Evolutionary conservation across 2,329 filamentous ascomycete species (phyloP), one percentile per base, ranked within the genome.

Genomic region (Paecilomyces formosus): DNA sequence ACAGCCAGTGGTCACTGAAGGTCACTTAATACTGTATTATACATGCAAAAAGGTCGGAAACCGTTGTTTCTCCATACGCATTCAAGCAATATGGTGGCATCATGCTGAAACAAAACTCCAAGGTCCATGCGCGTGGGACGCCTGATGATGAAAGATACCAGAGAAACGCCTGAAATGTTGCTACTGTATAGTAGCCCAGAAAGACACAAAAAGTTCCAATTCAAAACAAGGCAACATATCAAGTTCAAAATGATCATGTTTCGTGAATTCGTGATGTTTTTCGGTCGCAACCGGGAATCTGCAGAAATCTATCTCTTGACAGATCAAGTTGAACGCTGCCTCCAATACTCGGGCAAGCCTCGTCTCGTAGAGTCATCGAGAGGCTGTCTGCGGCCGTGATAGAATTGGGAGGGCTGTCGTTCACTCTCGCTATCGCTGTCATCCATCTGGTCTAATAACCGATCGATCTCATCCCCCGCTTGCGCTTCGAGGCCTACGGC

Each of bases 361-460:
- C 39, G 5, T 18, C 39, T 45, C 39, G 18, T 6, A 45, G 39
- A 2, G 6, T n/a, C n/a, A 11, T 21, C 39, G n/a, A n/a, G 15
- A 9, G 39, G 15, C 39, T 45, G 15, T 21, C 8, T 15, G 15
- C 5, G 3, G 1, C n/a, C 8, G 18, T 45, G 18, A 7, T 21
- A 3, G 39, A 45, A 45, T 18, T 45, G 39, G 6, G 39, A 45
- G 15, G 61, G 63, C 1, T 60, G 63, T 15, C 55, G 60, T 35
- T 73, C 72, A 55, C 72, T 69, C 15, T 75, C 72, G 49, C 71
- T 74, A 33, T 73, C 70, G 56, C 70, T 74, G 58, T 71, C 63
- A 21, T 67, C 69, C 73, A 75, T 75, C 58, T 75, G 73, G 57
- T 75, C 73, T 21, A 75, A 59, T 28, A 75, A 67, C n/a, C 72